phyloP scores from a whole-genome alignment of 2,329 filamentous ascomycete species.

The Verticillium klebahnii region DNA sequence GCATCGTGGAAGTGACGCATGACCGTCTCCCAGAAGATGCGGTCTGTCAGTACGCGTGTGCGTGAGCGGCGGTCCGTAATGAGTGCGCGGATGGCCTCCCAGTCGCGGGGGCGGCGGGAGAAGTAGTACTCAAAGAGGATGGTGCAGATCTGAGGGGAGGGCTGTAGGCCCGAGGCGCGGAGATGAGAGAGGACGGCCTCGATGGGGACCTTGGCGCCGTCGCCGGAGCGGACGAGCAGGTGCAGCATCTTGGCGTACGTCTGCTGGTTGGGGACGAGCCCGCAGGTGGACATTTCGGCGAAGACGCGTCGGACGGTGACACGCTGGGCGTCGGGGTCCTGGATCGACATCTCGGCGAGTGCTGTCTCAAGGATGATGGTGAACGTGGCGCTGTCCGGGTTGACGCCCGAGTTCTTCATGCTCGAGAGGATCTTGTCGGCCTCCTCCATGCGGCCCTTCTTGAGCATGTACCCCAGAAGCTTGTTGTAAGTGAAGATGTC shows the following conservation, averaged over 20 bases:
- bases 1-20: conserved; percentile 9
- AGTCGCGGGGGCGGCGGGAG: conserved; percentile 51
- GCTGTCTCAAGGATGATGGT: conserved; percentile 65
- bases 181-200: conserved; percentile 61
- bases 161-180: conserved; percentile 42
- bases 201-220: conserved; percentile 43
- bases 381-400: conserved; percentile 65
- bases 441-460: conserved; percentile 39
- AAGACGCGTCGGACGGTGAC: conserved; percentile 51
- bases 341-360: conserved; percentile 34
- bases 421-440: conserved; percentile 47
- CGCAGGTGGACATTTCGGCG: conserved; percentile 49
- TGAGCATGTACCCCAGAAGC: conserved; percentile 58
- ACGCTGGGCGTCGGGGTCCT: conserved; percentile 44
- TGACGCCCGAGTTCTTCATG: conserved; percentile 53
- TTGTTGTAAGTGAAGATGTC: conserved; percentile 63
- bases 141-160: conserved; percentile 66
- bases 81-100: conserved; percentile 54
- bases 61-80: conserved; percentile 42
- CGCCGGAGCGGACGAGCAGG: conserved; percentile 43
- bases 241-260: conserved; percentile 70
- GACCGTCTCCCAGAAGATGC: conserved; percentile 18
- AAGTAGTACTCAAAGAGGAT: conserved; percentile 69
- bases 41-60: conserved; percentile 13
- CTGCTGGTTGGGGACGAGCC: conserved; percentile 54